Percentiles rank a stretch among this genome's conserved stretches.
These are phyloP conservation scores for Blastobotrys persicus DNA, from an alignment of 1,139 yeast species.

Conservation along the genomic window DNA sequence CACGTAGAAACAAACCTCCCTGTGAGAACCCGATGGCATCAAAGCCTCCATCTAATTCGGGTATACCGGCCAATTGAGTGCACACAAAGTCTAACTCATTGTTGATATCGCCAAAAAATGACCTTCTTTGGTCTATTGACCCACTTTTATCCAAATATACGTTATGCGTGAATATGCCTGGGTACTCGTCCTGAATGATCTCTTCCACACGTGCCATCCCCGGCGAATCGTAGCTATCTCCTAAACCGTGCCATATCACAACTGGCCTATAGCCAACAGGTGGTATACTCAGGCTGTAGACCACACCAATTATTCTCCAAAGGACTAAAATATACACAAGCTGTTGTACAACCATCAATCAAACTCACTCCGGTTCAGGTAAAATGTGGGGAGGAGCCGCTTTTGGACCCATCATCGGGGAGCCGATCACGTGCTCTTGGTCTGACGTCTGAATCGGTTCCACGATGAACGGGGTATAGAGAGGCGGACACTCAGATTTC, in stretches of 20 bases:
- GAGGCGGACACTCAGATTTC: too few species aligned
- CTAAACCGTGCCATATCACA: conserved; percentile 84
- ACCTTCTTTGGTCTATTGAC: conserved; percentile 50
- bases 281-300: neutral
- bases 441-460: too few species aligned
- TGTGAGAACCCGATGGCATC: conserved; percentile 81
- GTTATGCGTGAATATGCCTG: conserved; percentile 54
- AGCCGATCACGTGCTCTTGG: too few species aligned
- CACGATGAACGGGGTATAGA: too few species aligned
- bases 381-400: neutral
- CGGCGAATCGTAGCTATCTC: conserved; percentile 66
- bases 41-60: conserved; percentile 54
- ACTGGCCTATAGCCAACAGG: conserved; percentile 43
- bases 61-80: conserved; percentile 40
- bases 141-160: conserved; percentile 52
- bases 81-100: conserved; percentile 45
- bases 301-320: neutral
- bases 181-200: conserved; percentile 46
- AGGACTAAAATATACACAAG: neutral
- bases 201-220: conserved; percentile 53
- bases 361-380: neutral
- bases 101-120: conserved; percentile 62
- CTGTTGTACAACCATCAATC: neutral
- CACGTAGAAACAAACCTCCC: conserved; percentile 73
- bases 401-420: too few species aligned